Conservation (phyloP, 164 flowering plant species). For the Vitis rotundifolia region DNA sequence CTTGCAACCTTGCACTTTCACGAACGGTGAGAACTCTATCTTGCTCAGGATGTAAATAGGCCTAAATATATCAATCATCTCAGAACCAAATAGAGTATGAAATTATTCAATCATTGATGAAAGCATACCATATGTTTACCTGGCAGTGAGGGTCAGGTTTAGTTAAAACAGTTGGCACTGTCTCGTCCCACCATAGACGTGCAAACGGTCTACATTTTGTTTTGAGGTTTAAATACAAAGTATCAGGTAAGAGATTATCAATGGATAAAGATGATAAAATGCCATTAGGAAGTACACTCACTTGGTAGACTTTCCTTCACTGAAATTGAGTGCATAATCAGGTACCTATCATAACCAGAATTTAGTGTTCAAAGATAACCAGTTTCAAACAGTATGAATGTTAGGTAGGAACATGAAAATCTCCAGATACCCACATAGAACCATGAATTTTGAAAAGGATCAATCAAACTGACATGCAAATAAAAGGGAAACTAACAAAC, state of each 20-base stretch:
- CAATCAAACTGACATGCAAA: neutral
- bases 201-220: slow-evolving; percentile 48
- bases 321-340: slow-evolving; percentile 39
- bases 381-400: too few relatives aligned
- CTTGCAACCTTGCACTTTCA: slow-evolving; percentile 63
- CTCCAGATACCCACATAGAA: too few relatives aligned
- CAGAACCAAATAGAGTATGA: neutral
- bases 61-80: slow-evolving; percentile 24
- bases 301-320: slow-evolving; percentile 55
- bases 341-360: slow-evolving; percentile 37
- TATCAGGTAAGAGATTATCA: neutral
- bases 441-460: neutral
- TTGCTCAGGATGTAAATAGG: slow-evolving; percentile 60
- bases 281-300: slow-evolving; percentile 8
- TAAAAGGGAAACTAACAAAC: neutral
- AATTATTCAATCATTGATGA: neutral
- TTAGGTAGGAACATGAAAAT: too few relatives aligned
- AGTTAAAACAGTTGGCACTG: slow-evolving; percentile 53
- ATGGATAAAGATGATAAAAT: neutral
- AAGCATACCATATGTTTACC: slow-evolving; percentile 21
- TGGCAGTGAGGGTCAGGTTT: slow-evolving; percentile 37
- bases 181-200: slow-evolving; percentile 80
- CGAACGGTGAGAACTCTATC: slow-evolving; percentile 57
- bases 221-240: neutral
- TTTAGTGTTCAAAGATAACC: neutral